Evolutionary conservation across 441 rosid species (phyloP).

Genomic region (Corymbia calophylla): DNA sequence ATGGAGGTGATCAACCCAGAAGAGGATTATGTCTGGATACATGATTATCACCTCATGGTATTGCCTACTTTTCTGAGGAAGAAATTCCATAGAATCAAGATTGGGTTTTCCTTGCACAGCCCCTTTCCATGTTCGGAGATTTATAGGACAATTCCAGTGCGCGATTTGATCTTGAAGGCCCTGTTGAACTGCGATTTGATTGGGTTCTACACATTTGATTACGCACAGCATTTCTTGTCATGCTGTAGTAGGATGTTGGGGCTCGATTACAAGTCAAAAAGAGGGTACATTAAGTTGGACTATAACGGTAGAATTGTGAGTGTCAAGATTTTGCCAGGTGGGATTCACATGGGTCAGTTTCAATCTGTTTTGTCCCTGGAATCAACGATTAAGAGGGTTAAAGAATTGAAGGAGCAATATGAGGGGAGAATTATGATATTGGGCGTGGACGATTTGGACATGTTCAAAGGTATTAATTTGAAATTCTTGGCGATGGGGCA

Average conservation of each 20-base stretch:
- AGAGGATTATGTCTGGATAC: conserved; percentile 75
- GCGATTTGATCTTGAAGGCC: conserved; percentile 62
- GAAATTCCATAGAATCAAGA: conserved; percentile 35
- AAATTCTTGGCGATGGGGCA: conserved; percentile 66
- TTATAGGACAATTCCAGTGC: conserved; percentile 59
- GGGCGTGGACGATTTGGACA: conserved; percentile 77
- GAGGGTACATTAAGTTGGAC: conserved; percentile 80
- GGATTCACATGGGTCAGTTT: conserved; percentile 75
- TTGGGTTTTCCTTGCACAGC: conserved; percentile 67
- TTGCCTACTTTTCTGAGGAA: conserved; percentile 62
- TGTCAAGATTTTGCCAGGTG: conserved; percentile 68
- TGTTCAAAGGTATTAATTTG: conserved; percentile 65
- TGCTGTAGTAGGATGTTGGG: conserved; percentile 83
- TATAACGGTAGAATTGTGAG: conserved; percentile 70
- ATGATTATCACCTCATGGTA: conserved; percentile 82
- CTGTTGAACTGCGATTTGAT: conserved; percentile 73
- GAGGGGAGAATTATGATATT: conserved; percentile 47
- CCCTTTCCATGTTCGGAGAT: conserved; percentile 78
- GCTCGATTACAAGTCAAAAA: conserved; percentile 61
- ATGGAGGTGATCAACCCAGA: conserved; percentile 52
- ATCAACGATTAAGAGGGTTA: conserved; percentile 29
- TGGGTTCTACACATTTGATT: conserved; percentile 82
- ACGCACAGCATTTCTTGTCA: conserved; percentile 80
- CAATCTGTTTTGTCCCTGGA: conserved; percentile 29
- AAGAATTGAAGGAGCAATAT: conserved; percentile 45